Evolutionary conservation across 2,329 filamentous ascomycete species (phyloP), one percentile per base, ranked within the genome.

Genomic region (Hypoxylon sp.): DNA sequence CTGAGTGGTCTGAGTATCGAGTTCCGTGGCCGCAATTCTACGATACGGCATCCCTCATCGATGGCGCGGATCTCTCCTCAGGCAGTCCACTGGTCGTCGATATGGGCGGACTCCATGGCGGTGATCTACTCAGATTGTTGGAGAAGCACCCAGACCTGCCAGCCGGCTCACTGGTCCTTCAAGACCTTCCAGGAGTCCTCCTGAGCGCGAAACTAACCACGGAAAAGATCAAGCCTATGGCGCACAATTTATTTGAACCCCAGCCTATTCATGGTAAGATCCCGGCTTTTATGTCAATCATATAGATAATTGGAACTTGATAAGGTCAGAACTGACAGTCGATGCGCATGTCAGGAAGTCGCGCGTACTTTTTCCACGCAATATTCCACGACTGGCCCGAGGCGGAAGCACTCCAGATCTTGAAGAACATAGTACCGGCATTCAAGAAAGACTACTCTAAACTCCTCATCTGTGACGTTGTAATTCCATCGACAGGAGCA

Each of bases 371-470:
- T 65, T 67, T 79, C 9, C 71, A 76, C 38, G 73, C 69, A 1
- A 72, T 83, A 14, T 74, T 83, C 9, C 81, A 83, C 41, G 80
- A 83, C 63, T 83, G 79, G 79, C 74, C 78, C 0, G 78, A 83
- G 53, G 71, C 70, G 9, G 70, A 76, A 17, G 75, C 76, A 0
- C 19, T 67, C 3, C 45, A 67, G 14, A 82, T 82, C 30, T 63
- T 83, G 9, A 64, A 67, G 19, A 73, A 80, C 11, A 63, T 79
- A 5, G 69, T 60, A 9, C 72, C 71, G 13, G 74, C 73, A 14
- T 77, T 82, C 75, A 74, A 68, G 30, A 72, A 63, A 50, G 75
- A 79, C 51, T 78, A 82, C 65, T 82, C 79, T 6, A 80, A 81
- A 57, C 45, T 85, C 3, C 69, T 85, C 14, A 77, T 85, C 38